Evolutionary conservation across 805 yeast genomes (phyloP).

Genomic region (Candida lessepsii): DNA sequence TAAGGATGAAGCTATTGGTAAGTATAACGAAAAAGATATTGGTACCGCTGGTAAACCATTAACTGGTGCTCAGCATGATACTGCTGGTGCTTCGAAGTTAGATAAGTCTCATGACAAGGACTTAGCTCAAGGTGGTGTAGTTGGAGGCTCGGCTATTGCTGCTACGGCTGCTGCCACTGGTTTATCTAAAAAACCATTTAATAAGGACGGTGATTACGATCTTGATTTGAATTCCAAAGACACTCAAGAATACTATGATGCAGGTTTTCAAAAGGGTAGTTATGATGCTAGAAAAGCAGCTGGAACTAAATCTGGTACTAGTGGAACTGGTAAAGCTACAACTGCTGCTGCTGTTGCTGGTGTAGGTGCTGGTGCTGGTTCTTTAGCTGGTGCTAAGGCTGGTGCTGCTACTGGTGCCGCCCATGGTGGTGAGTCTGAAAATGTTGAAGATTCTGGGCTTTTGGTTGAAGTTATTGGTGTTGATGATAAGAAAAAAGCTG

Average conservation of each 20-base stretch:
- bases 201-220: constrained; percentile 9
- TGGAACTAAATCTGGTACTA: not conserved
- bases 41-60: constrained; percentile 13
- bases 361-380: constrained; percentile 11
- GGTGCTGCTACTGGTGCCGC: constrained; percentile 8
- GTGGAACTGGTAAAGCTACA: constrained; percentile 3
- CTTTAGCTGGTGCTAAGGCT: constrained; percentile 2
- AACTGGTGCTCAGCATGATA: not conserved
- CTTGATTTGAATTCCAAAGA: constrained; percentile 1
- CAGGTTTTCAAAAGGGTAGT: constrained; percentile 10
- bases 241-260: constrained; percentile 8
- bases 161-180: constrained; percentile 14
- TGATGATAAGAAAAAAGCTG: constrained; percentile 27
- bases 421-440: constrained; percentile 10
- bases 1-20: constrained; percentile 24
- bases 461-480: constrained; percentile 38
- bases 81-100: not conserved
- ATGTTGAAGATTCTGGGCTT: constrained; percentile 9
- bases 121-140: constrained; percentile 2
- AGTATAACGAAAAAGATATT: constrained; percentile 27
- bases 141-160: constrained; percentile 14
- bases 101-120: not conserved
- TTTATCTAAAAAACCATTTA: constrained; percentile 9
- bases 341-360: constrained; percentile 10
- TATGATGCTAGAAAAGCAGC: constrained; percentile 5